Conservation (phyloP, 2,329 filamentous ascomycete species). For the Colletotrichum navitas region DNA sequence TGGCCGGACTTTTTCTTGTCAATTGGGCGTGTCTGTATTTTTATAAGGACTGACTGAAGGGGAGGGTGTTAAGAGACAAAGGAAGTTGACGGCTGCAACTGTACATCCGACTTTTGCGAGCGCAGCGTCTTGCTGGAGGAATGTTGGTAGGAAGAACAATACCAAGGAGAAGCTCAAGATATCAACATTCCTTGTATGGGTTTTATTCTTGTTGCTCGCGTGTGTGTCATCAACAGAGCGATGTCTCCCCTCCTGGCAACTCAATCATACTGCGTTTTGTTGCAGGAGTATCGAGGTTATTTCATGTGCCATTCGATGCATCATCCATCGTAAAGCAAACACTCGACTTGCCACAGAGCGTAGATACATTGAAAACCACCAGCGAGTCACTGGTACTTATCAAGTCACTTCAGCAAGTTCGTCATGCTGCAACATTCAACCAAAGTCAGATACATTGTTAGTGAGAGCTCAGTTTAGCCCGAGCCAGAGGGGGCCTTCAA, state of each 20-base stretch:
- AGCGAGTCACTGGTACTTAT: neutral
- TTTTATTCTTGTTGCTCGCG: neutral
- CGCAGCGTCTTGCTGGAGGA: neutral
- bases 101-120: neutral
- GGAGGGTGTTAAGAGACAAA: neutral
- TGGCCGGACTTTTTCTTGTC: slow-evolving; percentile 28
- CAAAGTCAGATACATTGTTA: neutral
- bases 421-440: neutral
- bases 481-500: no score
- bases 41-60: slow-evolving; percentile 12
- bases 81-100: slow-evolving; percentile 1
- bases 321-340: neutral
- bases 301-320: neutral
- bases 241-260: neutral
- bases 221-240: neutral
- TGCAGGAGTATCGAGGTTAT: neutral
- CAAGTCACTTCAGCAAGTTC: neutral
- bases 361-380: neutral
- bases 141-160: slow-evolving; percentile 29
- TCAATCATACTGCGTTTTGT: neutral
- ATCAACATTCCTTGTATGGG: neutral
- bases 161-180: slow-evolving; percentile 12
- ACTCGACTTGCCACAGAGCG: neutral
- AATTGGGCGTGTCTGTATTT: neutral
- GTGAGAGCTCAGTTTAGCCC: neutral